These are phyloP conservation scores for Biscogniauxia sp. DNA, from an alignment of 2,329 filamentous ascomycete genomes.

Conservation along the genomic window DNA sequence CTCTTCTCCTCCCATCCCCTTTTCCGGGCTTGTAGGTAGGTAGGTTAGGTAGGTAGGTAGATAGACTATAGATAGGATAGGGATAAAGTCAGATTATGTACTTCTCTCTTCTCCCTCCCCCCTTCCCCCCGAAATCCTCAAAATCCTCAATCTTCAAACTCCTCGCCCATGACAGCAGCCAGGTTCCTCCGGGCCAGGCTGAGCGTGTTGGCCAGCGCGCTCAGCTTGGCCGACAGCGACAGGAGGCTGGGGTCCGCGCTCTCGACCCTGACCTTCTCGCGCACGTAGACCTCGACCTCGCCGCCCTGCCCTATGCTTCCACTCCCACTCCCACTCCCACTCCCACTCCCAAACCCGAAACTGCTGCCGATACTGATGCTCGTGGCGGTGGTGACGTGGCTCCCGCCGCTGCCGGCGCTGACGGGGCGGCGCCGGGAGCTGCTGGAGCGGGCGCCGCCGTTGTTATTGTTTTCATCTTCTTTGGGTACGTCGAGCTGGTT, in stretches of 20 bases:
- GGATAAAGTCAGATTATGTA: no score
- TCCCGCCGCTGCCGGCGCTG: slow-evolving; percentile 8
- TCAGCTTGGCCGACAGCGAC: slow-evolving; percentile 78
- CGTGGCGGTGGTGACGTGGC: background rate
- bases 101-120: no score
- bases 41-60: no score
- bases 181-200: slow-evolving; percentile 68
- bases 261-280: slow-evolving; percentile 86
- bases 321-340: background rate
- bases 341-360: background rate
- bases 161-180: slow-evolving; percentile 71
- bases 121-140: slow-evolving; percentile 10
- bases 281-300: slow-evolving; percentile 69
- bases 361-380: background rate
- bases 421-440: slow-evolving; percentile 9
- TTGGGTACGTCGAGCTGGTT: slow-evolving; percentile 2
- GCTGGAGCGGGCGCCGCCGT: slow-evolving; percentile 4
- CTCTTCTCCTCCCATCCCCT: no score
- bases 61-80: no score
- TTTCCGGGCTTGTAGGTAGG: no score
- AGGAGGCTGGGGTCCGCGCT: slow-evolving; percentile 85
- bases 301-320: slow-evolving; percentile 13
- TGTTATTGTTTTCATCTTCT: slow-evolving; percentile 4
- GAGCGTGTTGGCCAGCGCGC: slow-evolving; percentile 72
- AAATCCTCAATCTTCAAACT: slow-evolving; percentile 36